Percentiles rank a stretch among this genome's conserved stretches.
These are phyloP conservation scores for Calonectria pseudoturangicola DNA, from an alignment of 2,329 filamentous ascomycete species.

Conservation along the genomic window DNA sequence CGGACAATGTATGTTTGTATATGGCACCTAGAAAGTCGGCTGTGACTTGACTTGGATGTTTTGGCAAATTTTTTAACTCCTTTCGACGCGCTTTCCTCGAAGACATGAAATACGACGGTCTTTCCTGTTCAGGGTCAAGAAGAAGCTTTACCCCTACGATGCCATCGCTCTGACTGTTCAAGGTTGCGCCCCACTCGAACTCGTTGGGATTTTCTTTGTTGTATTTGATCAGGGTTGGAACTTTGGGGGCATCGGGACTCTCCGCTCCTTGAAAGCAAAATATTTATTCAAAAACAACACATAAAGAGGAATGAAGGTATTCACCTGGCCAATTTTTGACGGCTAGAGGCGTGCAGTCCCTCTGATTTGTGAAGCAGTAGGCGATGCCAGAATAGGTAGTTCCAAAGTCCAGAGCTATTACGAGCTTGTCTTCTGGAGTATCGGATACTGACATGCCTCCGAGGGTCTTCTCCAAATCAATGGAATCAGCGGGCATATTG, in stretches of 20 bases:
- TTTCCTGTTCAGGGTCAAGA: slow-evolving; percentile 41
- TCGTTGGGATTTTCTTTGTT: neutral
- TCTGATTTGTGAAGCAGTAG: slow-evolving; percentile 42
- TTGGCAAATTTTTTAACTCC: slow-evolving; percentile 40
- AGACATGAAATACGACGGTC: slow-evolving; percentile 38
- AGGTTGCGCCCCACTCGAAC: slow-evolving; percentile 43
- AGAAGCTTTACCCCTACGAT: slow-evolving; percentile 48
- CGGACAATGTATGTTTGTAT: slow-evolving; percentile 41
- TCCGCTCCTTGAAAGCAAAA: slow-evolving; percentile 26
- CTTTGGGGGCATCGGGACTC: slow-evolving; percentile 40
- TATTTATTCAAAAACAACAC: neutral
- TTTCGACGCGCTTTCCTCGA: slow-evolving; percentile 3
- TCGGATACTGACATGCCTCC: neutral
- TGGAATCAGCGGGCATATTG: slow-evolving; percentile 35
- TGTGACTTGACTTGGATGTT: slow-evolving; percentile 40
- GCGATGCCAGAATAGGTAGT: slow-evolving; percentile 46
- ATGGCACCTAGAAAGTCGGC: slow-evolving; percentile 44
- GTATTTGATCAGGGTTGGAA: slow-evolving; percentile 48
- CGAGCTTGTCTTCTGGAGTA: slow-evolving; percentile 34
- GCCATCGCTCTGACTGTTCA: slow-evolving; percentile 22
- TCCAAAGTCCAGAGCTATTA: slow-evolving; percentile 46
- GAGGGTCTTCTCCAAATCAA: neutral
- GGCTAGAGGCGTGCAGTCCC: slow-evolving; percentile 36
- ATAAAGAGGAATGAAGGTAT: neutral
- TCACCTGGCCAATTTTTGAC: slow-evolving; percentile 49